Base-by-base conservation (phyloP, 2,329 filamentous ascomycete genomes). In the Aaosphaeria pasadenensis region DNA sequence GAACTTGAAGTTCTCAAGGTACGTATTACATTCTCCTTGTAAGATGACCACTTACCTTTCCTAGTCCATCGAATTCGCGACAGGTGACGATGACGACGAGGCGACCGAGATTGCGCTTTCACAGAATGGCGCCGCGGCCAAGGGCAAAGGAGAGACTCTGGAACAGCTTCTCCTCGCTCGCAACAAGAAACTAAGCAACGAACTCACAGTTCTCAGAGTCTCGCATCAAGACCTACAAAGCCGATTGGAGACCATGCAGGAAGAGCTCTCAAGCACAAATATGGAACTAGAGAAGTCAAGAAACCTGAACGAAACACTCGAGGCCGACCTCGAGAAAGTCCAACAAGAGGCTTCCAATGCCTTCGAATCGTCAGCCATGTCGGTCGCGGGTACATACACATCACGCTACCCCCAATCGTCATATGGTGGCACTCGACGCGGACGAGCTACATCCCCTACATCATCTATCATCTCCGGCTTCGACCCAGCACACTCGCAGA, bases 391-490 rank as follows among this genome's bases (percentile, higher is more conserved):
- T 38, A 97, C 92, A 3, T 95, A 96, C 67, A 83, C 85, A 44
- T 92, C 88, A 24, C 83, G 88, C 43, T 88, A 91, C 62, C 86
- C 88, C 2, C 85, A 83, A 57, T 85, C 88, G 9, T 74, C 75
- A 3, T 77, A 74, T 49, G 60, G 54, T 4, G 65, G 66, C 11
- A 79, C 63, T 5, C 74, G 82, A 13, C 81, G 88, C 43, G 83
- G 84, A 60, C 83, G 87, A 30, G 82, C 87, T 11, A 36, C 33
- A 36, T 97, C 94, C 3, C 95, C 94, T 0, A 97, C 94, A 1
- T 97, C 92, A 4, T 97, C 92, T 17, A 97, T 99, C 61, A 97
- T 99, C 60, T 96, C 91, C 51, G 94, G 94, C n/a, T 91, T 96
- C 64, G 89, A 95, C 49, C 53, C 53, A 29, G 36, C 53, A 28